Evolutionary conservation across 345 rosid genomes (phyloP).

Genomic region (sweet orange (Citrus sinensis)): DVS_A1.0 CM039163.1:2207001-2207500

Average conservation of each 20-base stretch:
- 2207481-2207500: constrained; percentile 41
- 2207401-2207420: constrained; percentile 37
- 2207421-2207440: constrained; percentile 28
- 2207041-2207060: constrained; percentile 81
- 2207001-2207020: constrained; percentile 98
- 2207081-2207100: constrained; percentile 42
- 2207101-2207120: neutral
- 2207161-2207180: constrained; percentile 52
- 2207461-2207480: constrained; percentile 72
- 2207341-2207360: constrained; percentile 85
- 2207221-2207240: constrained; percentile 84
- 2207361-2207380: constrained; percentile 86
- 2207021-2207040: constrained; percentile 92
- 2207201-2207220: constrained; percentile 94
- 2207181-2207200: constrained; percentile 92
- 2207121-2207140: neutral
- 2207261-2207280: constrained; percentile 98
- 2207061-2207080: constrained; percentile 85
- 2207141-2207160: neutral
- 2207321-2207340: constrained; percentile 85
- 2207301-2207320: constrained; percentile 94
- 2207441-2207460: constrained; percentile 32
- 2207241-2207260: constrained; percentile 75
- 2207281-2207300: constrained; percentile 87
- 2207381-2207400: constrained; percentile 67